Conservation (phyloP, 768 basidiomycete genomes). For the Lyophyllum semitale region DNA sequence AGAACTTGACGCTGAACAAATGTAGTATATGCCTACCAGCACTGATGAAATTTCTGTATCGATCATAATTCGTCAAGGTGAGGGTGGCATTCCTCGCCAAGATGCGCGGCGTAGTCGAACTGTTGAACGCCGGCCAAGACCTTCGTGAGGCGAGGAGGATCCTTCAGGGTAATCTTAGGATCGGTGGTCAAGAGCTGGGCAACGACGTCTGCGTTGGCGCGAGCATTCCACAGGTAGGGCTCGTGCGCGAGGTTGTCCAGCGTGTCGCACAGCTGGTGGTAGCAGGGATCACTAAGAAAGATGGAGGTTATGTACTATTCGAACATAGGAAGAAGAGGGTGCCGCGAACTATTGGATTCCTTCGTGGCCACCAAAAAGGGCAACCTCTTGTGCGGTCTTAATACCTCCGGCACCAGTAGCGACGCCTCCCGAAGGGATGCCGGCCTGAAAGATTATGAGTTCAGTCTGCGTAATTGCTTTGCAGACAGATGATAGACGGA, state of each 20-base stretch:
- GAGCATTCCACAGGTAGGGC: slow-evolving; percentile 10
- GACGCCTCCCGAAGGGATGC: slow-evolving; percentile 32
- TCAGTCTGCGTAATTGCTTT: background rate
- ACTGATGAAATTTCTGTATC: background rate
- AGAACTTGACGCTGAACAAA: no score
- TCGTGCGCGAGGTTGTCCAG: slow-evolving; percentile 23
- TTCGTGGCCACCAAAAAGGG: slow-evolving; percentile 26
- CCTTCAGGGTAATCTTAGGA: slow-evolving; percentile 9
- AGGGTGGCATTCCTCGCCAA: slow-evolving; percentile 6
- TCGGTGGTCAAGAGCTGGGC: slow-evolving; percentile 4
- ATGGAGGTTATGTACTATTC: background rate
- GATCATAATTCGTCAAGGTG: slow-evolving; percentile 4
- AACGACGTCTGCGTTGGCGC: slow-evolving; percentile 8
- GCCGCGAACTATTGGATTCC: slow-evolving; percentile 23
- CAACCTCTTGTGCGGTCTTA: slow-evolving; percentile 27
- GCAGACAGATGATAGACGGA: background rate
- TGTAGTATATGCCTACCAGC: no score
- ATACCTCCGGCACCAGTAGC: slow-evolving; percentile 30
- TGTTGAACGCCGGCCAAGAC: background rate
- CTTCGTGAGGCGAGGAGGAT: slow-evolving; percentile 5
- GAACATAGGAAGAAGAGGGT: background rate
- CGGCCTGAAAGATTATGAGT: slow-evolving; percentile 5
- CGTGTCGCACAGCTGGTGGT: slow-evolving; percentile 30
- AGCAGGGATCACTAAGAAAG: slow-evolving; percentile 24
- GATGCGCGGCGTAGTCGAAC: slow-evolving; percentile 3